Conservation (phyloP, 2,329 filamentous ascomycete genomes). For the Ophiostoma triangulosporum region DNA sequence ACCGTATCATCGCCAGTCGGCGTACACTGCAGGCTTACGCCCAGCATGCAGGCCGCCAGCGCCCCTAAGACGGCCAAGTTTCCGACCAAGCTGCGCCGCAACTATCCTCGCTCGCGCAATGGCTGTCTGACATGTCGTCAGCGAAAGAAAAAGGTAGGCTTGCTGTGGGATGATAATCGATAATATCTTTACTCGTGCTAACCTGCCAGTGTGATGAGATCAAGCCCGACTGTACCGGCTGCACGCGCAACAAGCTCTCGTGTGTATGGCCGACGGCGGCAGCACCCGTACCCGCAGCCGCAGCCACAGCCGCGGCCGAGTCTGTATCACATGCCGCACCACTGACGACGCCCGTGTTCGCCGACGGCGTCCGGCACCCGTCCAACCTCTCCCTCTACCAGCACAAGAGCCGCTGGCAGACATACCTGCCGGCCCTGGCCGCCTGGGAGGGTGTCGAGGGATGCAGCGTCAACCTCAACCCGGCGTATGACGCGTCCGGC, state of each 20-base stretch:
- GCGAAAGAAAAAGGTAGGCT: conserved; percentile 13
- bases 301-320: not conserved
- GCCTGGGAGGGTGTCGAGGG: conserved; percentile 10
- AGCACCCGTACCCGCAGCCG: not conserved
- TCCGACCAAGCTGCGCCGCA: conserved; percentile 15
- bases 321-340: not conserved
- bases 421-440: conserved; percentile 9
- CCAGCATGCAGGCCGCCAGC: not conserved
- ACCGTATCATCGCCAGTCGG: no score
- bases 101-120: conserved; percentile 12
- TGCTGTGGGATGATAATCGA: no score
- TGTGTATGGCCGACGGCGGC: conserved; percentile 11
- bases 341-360: not conserved
- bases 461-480: conserved; percentile 7
- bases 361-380: not conserved
- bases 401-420: conserved; percentile 11
- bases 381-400: conserved; percentile 10
- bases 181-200: no score
- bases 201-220: conserved; percentile 13
- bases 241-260: conserved; percentile 11
- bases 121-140: conserved; percentile 15
- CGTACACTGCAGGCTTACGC: no score
- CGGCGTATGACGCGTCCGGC: conserved; percentile 3
- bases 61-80: conserved; percentile 11
- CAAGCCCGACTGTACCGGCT: conserved; percentile 10